Evolutionary conservation across 2,329 filamentous ascomycete genomes (phyloP).

Genomic region (Amphichorda felina): DNA sequence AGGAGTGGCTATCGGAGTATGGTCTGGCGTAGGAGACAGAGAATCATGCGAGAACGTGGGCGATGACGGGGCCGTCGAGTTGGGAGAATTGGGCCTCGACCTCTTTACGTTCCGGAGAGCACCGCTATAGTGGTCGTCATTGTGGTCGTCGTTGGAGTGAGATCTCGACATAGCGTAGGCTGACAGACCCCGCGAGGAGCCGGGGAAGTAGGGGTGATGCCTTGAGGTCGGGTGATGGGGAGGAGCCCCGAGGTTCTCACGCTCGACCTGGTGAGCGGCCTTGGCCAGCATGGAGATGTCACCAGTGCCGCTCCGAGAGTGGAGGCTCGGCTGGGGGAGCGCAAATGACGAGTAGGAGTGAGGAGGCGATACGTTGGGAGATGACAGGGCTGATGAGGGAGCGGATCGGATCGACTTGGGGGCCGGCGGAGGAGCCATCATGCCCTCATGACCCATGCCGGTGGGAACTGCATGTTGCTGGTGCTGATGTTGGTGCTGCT

Average conservation of each 20-base stretch:
- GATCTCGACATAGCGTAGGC: slow-evolving; percentile 92
- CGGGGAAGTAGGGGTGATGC: slow-evolving; percentile 27
- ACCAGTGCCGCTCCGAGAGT: slow-evolving; percentile 25
- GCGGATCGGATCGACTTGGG: slow-evolving; percentile 80
- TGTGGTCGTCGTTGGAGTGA: slow-evolving; percentile 67
- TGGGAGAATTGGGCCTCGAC: slow-evolving; percentile 84
- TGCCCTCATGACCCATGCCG: slow-evolving; percentile 41
- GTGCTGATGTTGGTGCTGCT: slow-evolving; percentile 16
- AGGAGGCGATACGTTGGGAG: slow-evolving; percentile 93
- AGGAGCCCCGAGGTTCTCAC: slow-evolving; percentile 34
- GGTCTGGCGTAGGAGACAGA: slow-evolving; percentile 86
- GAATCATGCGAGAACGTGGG: slow-evolving; percentile 96
- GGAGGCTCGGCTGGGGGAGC: slow-evolving; percentile 30
- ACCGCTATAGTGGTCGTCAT: slow-evolving; percentile 64
- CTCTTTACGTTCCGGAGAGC: slow-evolving; percentile 67
- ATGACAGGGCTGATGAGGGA: slow-evolving; percentile 72
- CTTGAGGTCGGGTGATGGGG: slow-evolving; percentile 14
- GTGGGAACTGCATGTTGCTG: slow-evolving; percentile 18
- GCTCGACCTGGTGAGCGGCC: slow-evolving; percentile 49
- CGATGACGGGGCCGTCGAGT: slow-evolving; percentile 90
- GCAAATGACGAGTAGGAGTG: slow-evolving; percentile 73
- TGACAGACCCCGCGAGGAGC: slow-evolving; percentile 49
- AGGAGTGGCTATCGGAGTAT: slow-evolving; percentile 95
- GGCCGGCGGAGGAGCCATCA: slow-evolving; percentile 67
- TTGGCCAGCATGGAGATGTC: slow-evolving; percentile 51